Percentiles rank a stretch among this genome's conserved stretches.
These are phyloP conservation scores for Dactylonectria estremocensis DNA, from an alignment of 2,329 filamentous ascomycete species.

Conservation along the genomic window DNA sequence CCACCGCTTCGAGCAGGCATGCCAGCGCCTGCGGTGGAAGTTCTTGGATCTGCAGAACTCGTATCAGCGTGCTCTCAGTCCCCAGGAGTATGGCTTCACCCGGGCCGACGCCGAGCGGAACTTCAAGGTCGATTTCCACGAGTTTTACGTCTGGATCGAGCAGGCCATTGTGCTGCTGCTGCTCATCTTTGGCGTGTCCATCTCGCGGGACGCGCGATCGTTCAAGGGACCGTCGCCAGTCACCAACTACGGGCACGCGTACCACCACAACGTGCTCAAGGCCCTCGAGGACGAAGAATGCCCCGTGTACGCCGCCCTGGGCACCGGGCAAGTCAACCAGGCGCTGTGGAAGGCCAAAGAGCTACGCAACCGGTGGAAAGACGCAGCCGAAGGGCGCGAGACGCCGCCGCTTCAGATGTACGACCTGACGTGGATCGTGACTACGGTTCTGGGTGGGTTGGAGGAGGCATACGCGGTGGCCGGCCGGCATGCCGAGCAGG, in stretches of 20 bases:
- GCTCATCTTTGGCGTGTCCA: constrained; percentile 72
- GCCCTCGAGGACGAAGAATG: constrained; percentile 71
- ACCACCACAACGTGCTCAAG: constrained; percentile 79
- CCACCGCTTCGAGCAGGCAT: constrained; percentile 72
- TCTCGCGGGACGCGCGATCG: constrained; percentile 54
- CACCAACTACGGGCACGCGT: constrained; percentile 62
- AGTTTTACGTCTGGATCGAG: constrained; percentile 82
- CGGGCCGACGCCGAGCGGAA: constrained; percentile 71
- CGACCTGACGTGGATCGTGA: constrained; percentile 73
- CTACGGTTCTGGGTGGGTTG: constrained; percentile 70
- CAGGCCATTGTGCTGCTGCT: constrained; percentile 78
- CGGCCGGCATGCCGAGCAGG: constrained; percentile 58
- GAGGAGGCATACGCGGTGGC: constrained; percentile 71
- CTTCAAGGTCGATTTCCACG: constrained; percentile 85
- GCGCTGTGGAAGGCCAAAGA: constrained; percentile 78
- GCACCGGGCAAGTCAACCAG: constrained; percentile 67
- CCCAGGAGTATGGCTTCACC: constrained; percentile 53
- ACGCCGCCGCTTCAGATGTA: constrained; percentile 68
- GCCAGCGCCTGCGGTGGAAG: constrained; percentile 75
- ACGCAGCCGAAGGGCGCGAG: constrained; percentile 66
- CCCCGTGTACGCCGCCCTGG: constrained; percentile 71
- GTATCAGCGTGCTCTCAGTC: constrained; percentile 66
- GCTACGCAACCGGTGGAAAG: constrained; percentile 81
- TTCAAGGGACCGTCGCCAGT: neutral
- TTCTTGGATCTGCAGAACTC: constrained; percentile 71